Evolutionary conservation across 306 rosid species (phyloP).

Genomic region (Cicer judaicum): DNA sequence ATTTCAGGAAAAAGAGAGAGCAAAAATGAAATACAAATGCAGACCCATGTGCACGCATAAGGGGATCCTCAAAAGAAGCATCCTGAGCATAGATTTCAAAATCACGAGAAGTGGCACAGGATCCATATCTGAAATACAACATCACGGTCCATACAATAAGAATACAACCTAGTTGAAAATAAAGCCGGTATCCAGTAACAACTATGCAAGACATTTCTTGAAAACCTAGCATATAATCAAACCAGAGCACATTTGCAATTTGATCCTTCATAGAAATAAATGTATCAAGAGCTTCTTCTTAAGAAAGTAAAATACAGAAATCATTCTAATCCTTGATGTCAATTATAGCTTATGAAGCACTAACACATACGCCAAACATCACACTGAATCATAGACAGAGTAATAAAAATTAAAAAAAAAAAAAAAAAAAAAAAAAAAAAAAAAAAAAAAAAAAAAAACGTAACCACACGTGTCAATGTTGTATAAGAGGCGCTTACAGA

Average conservation of each 20-base stretch:
- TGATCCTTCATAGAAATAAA: not conserved
- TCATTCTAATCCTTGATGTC: not conserved
- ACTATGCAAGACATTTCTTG: not conserved
- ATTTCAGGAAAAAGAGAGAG: not conserved
- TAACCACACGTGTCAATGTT: no score
- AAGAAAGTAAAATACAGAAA: not conserved
- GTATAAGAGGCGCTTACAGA: constrained; percentile 49
- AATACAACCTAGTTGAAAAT: not conserved
- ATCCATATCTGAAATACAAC: constrained; percentile 63
- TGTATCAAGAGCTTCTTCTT: not conserved
- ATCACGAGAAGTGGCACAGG: constrained; percentile 68
- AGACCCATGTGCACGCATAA: constrained; percentile 78
- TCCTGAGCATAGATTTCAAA: constrained; percentile 69
- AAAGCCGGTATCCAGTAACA: not conserved
- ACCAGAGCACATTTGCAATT: not conserved
- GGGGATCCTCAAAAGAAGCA: constrained; percentile 91
- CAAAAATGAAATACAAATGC: constrained; percentile 19
- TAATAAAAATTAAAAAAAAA: no score
- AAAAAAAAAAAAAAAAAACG: no score
- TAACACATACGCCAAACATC: not conserved
- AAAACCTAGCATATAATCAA: constrained; percentile 3
- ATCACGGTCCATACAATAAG: constrained; percentile 10
- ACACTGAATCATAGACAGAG: no score
- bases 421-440: no score
- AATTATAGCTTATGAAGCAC: not conserved